Evolutionary conservation across 495 filamentous ascomycete species (phyloP), one percentile per base, ranked within the genome.

Genomic region (Patellaria atrata): DNA sequence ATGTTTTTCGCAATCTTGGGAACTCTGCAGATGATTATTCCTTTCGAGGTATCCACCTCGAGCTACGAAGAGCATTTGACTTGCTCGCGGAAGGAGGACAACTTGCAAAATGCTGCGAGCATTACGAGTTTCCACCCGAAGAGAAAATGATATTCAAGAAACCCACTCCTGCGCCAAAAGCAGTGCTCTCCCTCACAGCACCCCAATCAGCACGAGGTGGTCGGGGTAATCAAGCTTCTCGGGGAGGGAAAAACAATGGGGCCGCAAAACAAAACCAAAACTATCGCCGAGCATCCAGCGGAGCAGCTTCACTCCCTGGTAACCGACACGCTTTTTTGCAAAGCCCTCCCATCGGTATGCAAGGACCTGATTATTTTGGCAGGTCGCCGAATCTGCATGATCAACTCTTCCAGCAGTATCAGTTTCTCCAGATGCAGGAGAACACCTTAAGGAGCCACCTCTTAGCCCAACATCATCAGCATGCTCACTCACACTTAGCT

Each of bases 21-120:
- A 96, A 96, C 47, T 94, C 89, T 14, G 89, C 89, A 6, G 89
- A 97, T 48, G 86, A 92, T 52, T 85, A 75, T 2, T 89, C 89
- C 1, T 91, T 92, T 51, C 68, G 78, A 31, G 89, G 89, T 2
- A 67, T 97, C 13, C 91, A 96, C 57, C 53, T 81, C 30, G 89
- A 97, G 56, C 57, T 97, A 27, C 73, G 91, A 45, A 70, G 81
- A 47, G 91, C 89, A 1, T 94, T 92, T 56, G 75, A 81, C 38
- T 59, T 79, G 28, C 65, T 91, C 13, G 67, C 79, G 3, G 66
- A 83, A 18, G 56, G 44, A 24, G 79, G 67, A 7, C 76, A 85
- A 46, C 62, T 96, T 22, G 72, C 70, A 3, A 71, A 77, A 36
- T 84, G 79, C 52, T 94, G 84, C 51, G 77, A 81, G 48, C 68